Conservation (phyloP, 176 grass and related monocot genomes). For the Tillandsia fasciculata region DNA sequence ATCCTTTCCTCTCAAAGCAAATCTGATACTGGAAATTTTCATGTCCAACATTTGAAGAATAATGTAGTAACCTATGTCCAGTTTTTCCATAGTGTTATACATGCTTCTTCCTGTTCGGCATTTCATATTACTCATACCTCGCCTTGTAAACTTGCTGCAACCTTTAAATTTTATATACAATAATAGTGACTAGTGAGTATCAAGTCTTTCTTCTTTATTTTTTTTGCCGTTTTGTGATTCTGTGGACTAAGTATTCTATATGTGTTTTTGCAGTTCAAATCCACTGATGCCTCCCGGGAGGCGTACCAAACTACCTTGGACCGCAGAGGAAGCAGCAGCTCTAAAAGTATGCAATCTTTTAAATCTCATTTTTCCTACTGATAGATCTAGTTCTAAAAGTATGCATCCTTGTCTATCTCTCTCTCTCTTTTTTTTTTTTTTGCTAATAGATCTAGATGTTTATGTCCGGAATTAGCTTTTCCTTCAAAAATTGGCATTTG, state of each 20-base stretch:
- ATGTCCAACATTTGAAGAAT: too few relatives aligned
- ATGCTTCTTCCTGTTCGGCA: background rate
- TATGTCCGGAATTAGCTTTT: background rate
- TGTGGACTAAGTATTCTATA: slow-evolving; percentile 2
- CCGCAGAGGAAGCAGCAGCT: slow-evolving; percentile 33
- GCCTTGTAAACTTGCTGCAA: background rate
- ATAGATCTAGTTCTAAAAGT: slow-evolving; percentile 32
- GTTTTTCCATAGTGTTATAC: background rate
- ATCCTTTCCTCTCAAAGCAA: too few relatives aligned
- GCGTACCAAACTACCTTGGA: slow-evolving; percentile 44
- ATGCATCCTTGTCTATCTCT: slow-evolving; percentile 12
- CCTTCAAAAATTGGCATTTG: background rate
- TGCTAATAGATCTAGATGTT: background rate
- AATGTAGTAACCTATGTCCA: background rate
- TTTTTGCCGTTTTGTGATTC: background rate
- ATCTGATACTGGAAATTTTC: too few relatives aligned
- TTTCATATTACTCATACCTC: background rate
- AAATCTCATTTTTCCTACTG: background rate
- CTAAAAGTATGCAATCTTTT: slow-evolving; percentile 39
- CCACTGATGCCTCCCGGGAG: slow-evolving; percentile 23
- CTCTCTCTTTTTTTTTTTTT: background rate
- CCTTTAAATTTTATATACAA: background rate
- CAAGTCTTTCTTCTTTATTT: too few relatives aligned
- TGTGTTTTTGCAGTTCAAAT: slow-evolving; percentile 42
- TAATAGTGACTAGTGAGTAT: background rate